These are phyloP conservation scores for Brassica carinata DNA, from an alignment of 345 rosid genomes.

Conservation along the genomic window DNA sequence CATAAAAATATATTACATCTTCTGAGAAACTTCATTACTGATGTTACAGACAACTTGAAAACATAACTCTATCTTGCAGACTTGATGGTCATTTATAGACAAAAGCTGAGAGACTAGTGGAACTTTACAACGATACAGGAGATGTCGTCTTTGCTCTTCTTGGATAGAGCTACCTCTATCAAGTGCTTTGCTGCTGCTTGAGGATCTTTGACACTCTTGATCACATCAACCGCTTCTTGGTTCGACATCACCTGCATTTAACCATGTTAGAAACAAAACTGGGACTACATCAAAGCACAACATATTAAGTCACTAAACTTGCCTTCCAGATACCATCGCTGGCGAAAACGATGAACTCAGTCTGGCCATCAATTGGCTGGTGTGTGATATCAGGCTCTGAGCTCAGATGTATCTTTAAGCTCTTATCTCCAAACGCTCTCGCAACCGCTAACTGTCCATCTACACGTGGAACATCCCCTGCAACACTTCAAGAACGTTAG, in stretches of 20 bases:
- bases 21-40: constrained; percentile 22
- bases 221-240: constrained; percentile 67
- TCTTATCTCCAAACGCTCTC: constrained; percentile 88
- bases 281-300: not conserved
- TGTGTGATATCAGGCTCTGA: constrained; percentile 68
- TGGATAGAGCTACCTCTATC: constrained; percentile 64
- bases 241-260: constrained; percentile 49
- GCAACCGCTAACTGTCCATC: constrained; percentile 95
- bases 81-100: constrained; percentile 5
- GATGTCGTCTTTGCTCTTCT: constrained; percentile 86
- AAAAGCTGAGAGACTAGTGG: constrained; percentile 38
- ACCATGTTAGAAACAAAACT: not conserved
- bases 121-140: constrained; percentile 88
- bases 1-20: constrained; percentile 18
- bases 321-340: constrained; percentile 95
- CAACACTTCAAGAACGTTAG: constrained; percentile 1
- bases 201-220: constrained; percentile 66
- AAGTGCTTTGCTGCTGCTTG: constrained; percentile 67
- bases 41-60: not conserved
- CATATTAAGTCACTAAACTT: not conserved
- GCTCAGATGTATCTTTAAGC: constrained; percentile 82
- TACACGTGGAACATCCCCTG: constrained; percentile 91
- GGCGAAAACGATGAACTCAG: constrained; percentile 1
- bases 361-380: constrained; percentile 48
- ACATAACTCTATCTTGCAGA: constrained; percentile 21